Evolutionary conservation across 2,329 filamentous ascomycete genomes (phyloP), one percentile per base, ranked within the genome.

Genomic region (Penicillium frequentans): DNA sequence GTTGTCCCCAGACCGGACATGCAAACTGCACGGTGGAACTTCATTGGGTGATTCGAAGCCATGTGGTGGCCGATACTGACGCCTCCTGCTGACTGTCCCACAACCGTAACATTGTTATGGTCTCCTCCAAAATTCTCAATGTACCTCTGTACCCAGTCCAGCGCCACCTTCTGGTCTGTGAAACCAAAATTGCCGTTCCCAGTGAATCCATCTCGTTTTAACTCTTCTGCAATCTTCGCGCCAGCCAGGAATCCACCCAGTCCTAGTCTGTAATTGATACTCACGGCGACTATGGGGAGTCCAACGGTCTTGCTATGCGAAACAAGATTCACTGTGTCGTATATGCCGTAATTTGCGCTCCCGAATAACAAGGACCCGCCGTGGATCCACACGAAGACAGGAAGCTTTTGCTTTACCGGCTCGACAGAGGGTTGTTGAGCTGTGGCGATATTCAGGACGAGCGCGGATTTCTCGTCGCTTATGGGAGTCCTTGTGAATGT

Each of bases 1-100:
- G 58, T 56, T 35, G 50, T 54, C 11, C 56, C 53, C 42, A 61
- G 27, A 1, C 59, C 59, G 33, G 59, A 61, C 59, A 61, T 61
- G 23, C 56, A 61, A 35, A 61, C 26, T 9, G 56, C 59, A 10
- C 59, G 59, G 6, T 57, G 43, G 37, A 58, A 61, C 24, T 47
- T 57, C 54, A 59, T 56, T n/a, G 56, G 59, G 21, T 56, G 27
- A 16, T 49, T 52, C 19, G 59, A 57, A 14, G 52, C 52, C 46
- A 59, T 43, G 8, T 61, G 59, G 33, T 61, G 54, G 2, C 59
- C 56, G 11, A 61, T 59, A 7, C 57, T 56, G 33, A 57, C 43
- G 24, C 31, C 51, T 7, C 59, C 59, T 14, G 59, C 59, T 6
- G 54, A 60, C 8, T 60, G 58, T 3, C 58, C 58, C 27, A 57